Conservation (phyloP, 2,329 filamentous ascomycete genomes). For the Aspergillus uvarum region DNA sequence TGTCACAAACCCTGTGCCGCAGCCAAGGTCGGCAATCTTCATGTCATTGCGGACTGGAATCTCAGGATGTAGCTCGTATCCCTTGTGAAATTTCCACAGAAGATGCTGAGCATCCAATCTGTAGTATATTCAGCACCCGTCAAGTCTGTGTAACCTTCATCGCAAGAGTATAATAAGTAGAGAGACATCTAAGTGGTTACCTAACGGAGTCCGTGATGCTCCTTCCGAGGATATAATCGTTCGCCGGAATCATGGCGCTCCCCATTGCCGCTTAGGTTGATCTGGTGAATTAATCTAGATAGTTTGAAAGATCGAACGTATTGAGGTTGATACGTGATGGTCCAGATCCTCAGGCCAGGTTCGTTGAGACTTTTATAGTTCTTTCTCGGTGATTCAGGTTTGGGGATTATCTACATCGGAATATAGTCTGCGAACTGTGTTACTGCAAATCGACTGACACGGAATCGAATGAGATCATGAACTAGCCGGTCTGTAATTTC, state of each 20-base stretch:
- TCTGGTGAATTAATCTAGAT: too few relatives aligned
- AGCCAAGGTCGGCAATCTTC: not conserved
- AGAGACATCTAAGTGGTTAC: not conserved
- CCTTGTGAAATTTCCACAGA: constrained; percentile 15
- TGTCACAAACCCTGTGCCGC: not conserved
- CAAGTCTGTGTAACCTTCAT: not conserved
- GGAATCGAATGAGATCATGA: not conserved
- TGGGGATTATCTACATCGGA: too few relatives aligned
- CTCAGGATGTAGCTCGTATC: constrained; percentile 12
- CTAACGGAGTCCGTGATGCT: not conserved
- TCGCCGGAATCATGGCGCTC: not conserved
- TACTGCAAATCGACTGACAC: not conserved
- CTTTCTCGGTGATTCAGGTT: not conserved
- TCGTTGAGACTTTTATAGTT: not conserved
- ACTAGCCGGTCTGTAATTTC: too few relatives aligned
- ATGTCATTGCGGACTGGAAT: constrained; percentile 13
- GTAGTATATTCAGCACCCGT: not conserved
- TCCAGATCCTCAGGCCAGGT: not conserved
- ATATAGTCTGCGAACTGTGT: too few relatives aligned
- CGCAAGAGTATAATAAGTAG: not conserved
- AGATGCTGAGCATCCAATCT: constrained; percentile 16
- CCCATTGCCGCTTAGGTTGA: too few relatives aligned
- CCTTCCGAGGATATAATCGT: not conserved
- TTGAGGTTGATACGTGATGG: too few relatives aligned
- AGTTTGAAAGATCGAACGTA: too few relatives aligned